Percentiles rank a stretch among this genome's conserved stretches.
Conservation (phyloP, 176 grass and related monocot genomes). For the Ensete ventricosum region DNA sequence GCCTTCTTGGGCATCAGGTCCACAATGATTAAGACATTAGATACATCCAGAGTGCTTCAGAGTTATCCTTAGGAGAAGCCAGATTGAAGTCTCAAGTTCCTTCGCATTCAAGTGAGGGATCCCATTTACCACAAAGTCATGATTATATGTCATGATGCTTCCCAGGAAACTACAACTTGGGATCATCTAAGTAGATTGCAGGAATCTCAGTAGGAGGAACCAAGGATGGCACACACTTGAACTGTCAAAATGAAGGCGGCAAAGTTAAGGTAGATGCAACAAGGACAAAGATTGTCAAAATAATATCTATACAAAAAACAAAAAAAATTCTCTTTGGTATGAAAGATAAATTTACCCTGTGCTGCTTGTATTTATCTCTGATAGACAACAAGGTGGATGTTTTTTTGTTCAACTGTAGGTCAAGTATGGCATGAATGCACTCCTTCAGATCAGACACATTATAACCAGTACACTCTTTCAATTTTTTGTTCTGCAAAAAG, state of each 20-base stretch:
- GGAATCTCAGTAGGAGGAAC: conserved; percentile 14
- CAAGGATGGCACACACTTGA: conserved; percentile 14
- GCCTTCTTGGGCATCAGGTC: no score
- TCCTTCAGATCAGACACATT: conserved; percentile 66
- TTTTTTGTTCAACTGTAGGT: conserved; percentile 67
- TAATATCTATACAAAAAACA: neutral
- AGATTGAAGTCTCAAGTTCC: no score
- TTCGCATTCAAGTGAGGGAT: no score
- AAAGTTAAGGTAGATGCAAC: neutral
- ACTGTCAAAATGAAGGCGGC: neutral
- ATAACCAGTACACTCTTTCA: conserved; percentile 62
- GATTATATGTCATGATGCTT: no score
- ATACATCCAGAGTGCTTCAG: no score
- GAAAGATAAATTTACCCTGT: conserved; percentile 37
- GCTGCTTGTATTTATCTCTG: conserved; percentile 84
- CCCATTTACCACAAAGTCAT: no score
- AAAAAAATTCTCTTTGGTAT: neutral
- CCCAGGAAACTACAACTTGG: neutral
- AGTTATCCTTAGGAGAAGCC: no score
- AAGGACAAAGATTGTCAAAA: neutral
- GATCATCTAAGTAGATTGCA: neutral
- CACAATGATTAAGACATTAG: no score
- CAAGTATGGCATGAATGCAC: conserved; percentile 51
- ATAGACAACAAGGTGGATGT: conserved; percentile 33
- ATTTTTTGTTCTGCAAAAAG: conserved; percentile 36